Percentiles rank a stretch among this genome's conserved stretches.
Evolutionary conservation across 257 asterid genomes (phyloP).

Genomic region (Hygrophila difformis): DNA sequence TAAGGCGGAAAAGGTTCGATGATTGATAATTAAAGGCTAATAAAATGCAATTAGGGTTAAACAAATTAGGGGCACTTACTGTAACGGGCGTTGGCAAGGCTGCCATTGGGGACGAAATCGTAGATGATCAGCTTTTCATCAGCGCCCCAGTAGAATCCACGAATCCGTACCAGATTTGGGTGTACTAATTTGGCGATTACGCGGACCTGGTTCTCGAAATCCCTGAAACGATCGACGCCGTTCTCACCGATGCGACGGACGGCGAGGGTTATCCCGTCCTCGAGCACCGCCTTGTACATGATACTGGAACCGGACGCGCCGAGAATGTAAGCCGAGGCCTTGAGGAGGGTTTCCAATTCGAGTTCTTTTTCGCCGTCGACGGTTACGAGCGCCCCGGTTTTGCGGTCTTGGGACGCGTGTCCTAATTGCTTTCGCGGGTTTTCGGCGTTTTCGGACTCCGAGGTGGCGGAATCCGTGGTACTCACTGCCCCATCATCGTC

Average conservation of each 20-base stretch:
- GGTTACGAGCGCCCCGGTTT: conserved; percentile 68
- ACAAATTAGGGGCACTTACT: conserved; percentile 42
- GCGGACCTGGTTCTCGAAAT: conserved; percentile 80
- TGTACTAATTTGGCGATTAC: conserved; percentile 70
- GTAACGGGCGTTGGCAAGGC: conserved; percentile 83
- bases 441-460: conserved; percentile 33
- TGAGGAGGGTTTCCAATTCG: conserved; percentile 73
- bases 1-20: too few species aligned
- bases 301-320: conserved; percentile 93
- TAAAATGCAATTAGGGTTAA: too few species aligned
- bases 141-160: conserved; percentile 91
- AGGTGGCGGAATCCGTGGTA: conserved; percentile 14
- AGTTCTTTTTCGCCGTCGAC: conserved; percentile 80
- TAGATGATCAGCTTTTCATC: conserved; percentile 95
- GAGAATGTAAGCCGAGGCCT: conserved; percentile 85
- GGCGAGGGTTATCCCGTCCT: conserved; percentile 72
- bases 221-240: conserved; percentile 76
- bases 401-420: conserved; percentile 26
- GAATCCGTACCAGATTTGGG: conserved; percentile 72
- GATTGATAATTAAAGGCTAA: too few species aligned
- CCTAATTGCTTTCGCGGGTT: conserved; percentile 17
- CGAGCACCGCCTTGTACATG: conserved; percentile 91
- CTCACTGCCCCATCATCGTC: conserved; percentile 1
- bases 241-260: conserved; percentile 85
- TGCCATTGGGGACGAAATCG: conserved; percentile 86